Base-by-base conservation (phyloP, 1,139 yeast species). In the Arxiozyma telluris region DNA sequence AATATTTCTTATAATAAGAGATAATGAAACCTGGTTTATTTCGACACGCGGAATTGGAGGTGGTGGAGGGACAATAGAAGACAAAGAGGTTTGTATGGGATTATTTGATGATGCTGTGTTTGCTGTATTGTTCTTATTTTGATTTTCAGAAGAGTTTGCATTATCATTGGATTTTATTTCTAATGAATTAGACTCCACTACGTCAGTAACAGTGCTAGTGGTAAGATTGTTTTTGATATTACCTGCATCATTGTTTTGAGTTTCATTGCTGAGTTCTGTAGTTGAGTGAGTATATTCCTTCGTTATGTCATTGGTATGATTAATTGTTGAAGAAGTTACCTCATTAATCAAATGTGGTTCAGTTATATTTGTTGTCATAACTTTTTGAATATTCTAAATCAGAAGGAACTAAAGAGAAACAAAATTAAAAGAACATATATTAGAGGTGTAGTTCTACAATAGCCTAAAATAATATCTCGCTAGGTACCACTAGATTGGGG, bases 1-100 rank as follows among this genome's bases (percentile, higher is more conserved):
- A 30, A 69, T 54, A 51, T 69, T 69, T 53, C 71, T 59, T 3
- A 69, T 59, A 7, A 68, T 51, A 51, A 66, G 51, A 11, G 71
- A 57, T 47, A 69, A 57, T 17, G 69, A 63, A 4, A 65, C 59
- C 55, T 69, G 72, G 48, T 69, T 69, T 44, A 66, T 63, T 49
- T 67, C 68, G 7, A 69, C 71, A 61, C 67, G 71, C n/a, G 70
- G 70, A 22, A 69, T 53, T 9, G 61, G 57, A 2, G 70, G 68
- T 12, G 64, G 61, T 12, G 64, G 61, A 18, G 53, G 44, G 25
- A 25, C n/a, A 11, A 30, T 30, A 46, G 42, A 20, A 18, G 12
- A 18, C 18, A 44, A n/a, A 22, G 51, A 23, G 12, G 30, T 22
- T n/a, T 46, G 6, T 15, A 15, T 12, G 12, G 39, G 3, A 34